A percentile compares a stretch with the other conserved stretches of the same genome.
Conservation (phyloP, 1,284 basidiomycete genomes). For the Testicularia cyperi region DNA sequence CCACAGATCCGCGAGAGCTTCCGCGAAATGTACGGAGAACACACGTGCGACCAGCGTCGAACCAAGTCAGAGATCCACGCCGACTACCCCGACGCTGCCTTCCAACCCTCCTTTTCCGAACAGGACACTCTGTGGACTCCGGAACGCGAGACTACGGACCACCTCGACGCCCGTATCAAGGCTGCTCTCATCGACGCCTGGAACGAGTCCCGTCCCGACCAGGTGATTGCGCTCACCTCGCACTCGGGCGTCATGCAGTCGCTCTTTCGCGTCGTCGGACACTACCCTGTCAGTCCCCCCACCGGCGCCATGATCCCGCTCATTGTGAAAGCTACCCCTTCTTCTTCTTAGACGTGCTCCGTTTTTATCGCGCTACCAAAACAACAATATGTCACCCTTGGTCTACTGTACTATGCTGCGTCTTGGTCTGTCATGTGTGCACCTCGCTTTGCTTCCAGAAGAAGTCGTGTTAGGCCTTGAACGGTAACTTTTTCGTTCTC, state of each 20-base stretch:
- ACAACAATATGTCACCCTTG: too few relatives aligned
- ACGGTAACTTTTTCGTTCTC: too few relatives aligned
- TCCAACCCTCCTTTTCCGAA: slow-evolving; percentile 20
- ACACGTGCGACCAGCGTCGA: slow-evolving; percentile 39
- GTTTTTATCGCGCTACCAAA: too few relatives aligned
- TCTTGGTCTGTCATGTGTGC: too few relatives aligned
- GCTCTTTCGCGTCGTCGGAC: slow-evolving; percentile 18
- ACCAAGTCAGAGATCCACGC: slow-evolving; percentile 10
- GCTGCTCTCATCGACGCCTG: slow-evolving; percentile 17
- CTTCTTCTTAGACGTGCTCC: too few relatives aligned
- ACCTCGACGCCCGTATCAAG: slow-evolving; percentile 20
- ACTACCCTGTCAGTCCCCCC: slow-evolving; percentile 24
- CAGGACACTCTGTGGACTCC: slow-evolving; percentile 21
- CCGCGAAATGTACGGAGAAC: slow-evolving; percentile 36
- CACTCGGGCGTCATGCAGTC: slow-evolving; percentile 47
- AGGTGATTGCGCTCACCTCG: slow-evolving; percentile 29
- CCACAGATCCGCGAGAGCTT: slow-evolving; percentile 25
- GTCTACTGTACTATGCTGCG: too few relatives aligned
- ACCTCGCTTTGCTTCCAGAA: too few relatives aligned
- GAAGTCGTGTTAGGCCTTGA: too few relatives aligned
- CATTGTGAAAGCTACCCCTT: slow-evolving; percentile 43
- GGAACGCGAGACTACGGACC: slow-evolving; percentile 8
- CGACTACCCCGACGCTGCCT: slow-evolving; percentile 23
- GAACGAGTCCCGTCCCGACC: slow-evolving; percentile 16
- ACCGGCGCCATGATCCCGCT: slow-evolving; percentile 40